A percentile compares a stretch with the other conserved stretches of the same genome.
phyloP scores from a whole-genome alignment of 208 protist genomes.

The Trypanosoma grayi region DNA sequence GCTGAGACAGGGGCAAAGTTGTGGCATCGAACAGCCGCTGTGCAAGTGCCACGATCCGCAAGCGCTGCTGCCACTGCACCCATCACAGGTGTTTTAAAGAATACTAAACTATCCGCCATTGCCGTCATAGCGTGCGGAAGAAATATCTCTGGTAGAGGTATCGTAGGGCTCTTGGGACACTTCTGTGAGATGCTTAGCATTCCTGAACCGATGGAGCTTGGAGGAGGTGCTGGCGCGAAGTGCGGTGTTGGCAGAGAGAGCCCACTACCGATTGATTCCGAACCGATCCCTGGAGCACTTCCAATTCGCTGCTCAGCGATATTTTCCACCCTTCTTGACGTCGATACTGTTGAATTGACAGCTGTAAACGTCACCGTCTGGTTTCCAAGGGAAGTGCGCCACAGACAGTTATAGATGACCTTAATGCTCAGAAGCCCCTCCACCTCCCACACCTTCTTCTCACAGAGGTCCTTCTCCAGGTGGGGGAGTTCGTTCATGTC shows the following conservation, averaged over 20 bases:
- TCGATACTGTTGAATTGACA: background rate
- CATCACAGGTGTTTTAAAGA: conserved; percentile 1
- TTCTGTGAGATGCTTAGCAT: conserved; percentile 8
- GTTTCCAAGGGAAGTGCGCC: conserved; percentile 2
- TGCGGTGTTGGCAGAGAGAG: conserved; percentile 22
- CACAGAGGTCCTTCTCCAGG: conserved; percentile 13
- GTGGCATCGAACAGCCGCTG: conserved; percentile 9
- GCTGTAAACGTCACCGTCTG: background rate
- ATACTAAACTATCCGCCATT: background rate
- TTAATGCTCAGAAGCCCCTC: conserved; percentile 22
- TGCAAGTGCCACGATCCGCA: conserved; percentile 5
- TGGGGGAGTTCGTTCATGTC: conserved; percentile 16
- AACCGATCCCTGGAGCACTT: background rate
- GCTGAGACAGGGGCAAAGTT: conserved; percentile 16
- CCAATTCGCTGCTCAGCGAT: background rate
- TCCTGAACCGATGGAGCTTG: conserved; percentile 24
- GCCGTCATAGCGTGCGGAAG: conserved; percentile 7
- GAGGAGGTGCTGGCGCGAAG: conserved; percentile 15
- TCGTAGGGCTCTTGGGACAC: conserved; percentile 6
- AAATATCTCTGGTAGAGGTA: conserved; percentile 4
- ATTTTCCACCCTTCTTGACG: background rate
- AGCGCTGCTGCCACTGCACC: conserved; percentile 7
- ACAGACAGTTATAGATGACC: conserved; percentile 16
- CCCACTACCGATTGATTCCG: conserved; percentile 14
- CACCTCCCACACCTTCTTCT: conserved; percentile 19